These are phyloP conservation scores for Alternaria conjuncta DNA, from an alignment of 2,329 filamentous ascomycete genomes.

Conservation along the genomic window DNA sequence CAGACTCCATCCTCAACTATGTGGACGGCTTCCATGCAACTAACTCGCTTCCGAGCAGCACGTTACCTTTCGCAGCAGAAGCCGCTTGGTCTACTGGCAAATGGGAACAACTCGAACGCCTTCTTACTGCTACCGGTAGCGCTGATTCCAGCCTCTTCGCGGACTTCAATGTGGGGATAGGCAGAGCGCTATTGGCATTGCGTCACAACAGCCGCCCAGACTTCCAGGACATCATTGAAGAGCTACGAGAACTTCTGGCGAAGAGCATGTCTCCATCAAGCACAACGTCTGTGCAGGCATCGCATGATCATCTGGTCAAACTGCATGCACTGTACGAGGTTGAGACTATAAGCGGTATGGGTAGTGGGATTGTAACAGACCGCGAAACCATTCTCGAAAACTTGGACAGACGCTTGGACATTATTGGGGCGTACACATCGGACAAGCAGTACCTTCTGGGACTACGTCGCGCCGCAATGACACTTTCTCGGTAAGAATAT, in stretches of 20 bases:
- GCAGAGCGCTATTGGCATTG: slow-evolving; percentile 68
- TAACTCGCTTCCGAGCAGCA: slow-evolving; percentile 46
- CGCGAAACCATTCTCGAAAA: slow-evolving; percentile 54
- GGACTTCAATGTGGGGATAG: slow-evolving; percentile 86
- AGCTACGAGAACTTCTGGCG: slow-evolving; percentile 73
- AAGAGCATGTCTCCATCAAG: slow-evolving; percentile 76
- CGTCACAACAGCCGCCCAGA: slow-evolving; percentile 57
- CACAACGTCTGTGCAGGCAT: slow-evolving; percentile 81
- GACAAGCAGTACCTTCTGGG: slow-evolving; percentile 95
- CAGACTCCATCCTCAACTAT: slow-evolving; percentile 85
- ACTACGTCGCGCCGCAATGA: slow-evolving; percentile 85
- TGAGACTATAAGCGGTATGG: slow-evolving; percentile 70
- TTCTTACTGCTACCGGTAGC: slow-evolving; percentile 58
- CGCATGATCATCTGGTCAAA: slow-evolving; percentile 83
- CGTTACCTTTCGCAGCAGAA: slow-evolving; percentile 86
- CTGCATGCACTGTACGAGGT: slow-evolving; percentile 88
- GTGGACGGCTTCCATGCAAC: slow-evolving; percentile 73
- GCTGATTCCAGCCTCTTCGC: slow-evolving; percentile 47
- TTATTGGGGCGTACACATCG: slow-evolving; percentile 84
- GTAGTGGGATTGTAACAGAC: slow-evolving; percentile 45
- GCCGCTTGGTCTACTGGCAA: slow-evolving; percentile 89
- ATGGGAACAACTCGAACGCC: slow-evolving; percentile 76
- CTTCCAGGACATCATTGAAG: slow-evolving; percentile 66
- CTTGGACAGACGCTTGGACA: slow-evolving; percentile 79
- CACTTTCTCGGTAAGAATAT: slow-evolving; percentile 68